Evolutionary conservation across 139 green algal species (phyloP).

Genomic region (Chlamydomonas schloesseri): DNA sequence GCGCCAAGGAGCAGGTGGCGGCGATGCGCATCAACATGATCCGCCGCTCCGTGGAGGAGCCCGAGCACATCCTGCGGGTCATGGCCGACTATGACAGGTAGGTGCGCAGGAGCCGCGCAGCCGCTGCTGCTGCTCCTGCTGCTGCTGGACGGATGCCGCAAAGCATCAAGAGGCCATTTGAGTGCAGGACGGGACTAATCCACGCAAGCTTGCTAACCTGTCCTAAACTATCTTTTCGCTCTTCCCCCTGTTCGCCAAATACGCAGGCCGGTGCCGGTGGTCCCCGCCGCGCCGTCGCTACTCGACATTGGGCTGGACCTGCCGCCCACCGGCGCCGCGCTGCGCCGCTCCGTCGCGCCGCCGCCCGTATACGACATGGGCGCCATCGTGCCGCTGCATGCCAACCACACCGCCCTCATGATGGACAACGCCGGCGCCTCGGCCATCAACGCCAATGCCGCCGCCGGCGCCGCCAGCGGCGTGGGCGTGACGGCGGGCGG

Average conservation of each 20-base stretch:
- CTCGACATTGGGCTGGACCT: slow-evolving; percentile 60
- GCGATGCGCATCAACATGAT: slow-evolving; percentile 47
- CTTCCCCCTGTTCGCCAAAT: no score
- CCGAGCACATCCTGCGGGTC: slow-evolving; percentile 47
- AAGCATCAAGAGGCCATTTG: no score
- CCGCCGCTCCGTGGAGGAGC: slow-evolving; percentile 32
- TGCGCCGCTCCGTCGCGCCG: slow-evolving; percentile 12
- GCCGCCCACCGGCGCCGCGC: slow-evolving; percentile 43
- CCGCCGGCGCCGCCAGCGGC: slow-evolving; percentile 18
- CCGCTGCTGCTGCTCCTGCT: no score
- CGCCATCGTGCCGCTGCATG: slow-evolving; percentile 25
- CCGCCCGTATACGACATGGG: slow-evolving; percentile 54
- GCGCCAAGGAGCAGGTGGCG: slow-evolving; percentile 32
- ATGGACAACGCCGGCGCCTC: slow-evolving; percentile 27
- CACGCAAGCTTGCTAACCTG: no score
- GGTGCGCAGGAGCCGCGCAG: no score
- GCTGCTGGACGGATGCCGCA: no score
- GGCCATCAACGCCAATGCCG: slow-evolving; percentile 2
- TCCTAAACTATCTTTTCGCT: no score
- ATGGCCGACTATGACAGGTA: slow-evolving; percentile 46
- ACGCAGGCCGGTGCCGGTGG: not conserved
- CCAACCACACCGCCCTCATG: slow-evolving; percentile 1
- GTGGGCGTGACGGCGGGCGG: no score
- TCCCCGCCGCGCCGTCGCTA: not conserved
- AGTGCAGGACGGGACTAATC: no score